A percentile compares a stretch with the other conserved stretches of the same genome.
These are phyloP conservation scores for Eremochloa ophiuroides DNA, from an alignment of 176 grass and related monocot species.

Conservation along the genomic window DNA sequence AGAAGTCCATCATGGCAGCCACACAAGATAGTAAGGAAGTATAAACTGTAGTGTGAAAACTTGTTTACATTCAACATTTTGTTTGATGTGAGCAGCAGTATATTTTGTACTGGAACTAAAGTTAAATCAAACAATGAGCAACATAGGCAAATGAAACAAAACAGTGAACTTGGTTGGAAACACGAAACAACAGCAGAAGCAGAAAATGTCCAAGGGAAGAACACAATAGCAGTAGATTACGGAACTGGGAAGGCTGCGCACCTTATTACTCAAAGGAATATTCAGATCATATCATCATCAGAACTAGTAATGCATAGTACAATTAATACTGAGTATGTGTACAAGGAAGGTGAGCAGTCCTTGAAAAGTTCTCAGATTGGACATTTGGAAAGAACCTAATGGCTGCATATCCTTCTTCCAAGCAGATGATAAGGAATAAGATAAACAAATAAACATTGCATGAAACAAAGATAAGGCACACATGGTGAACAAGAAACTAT, in stretches of 20 bases:
- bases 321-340: background rate
- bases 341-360: background rate
- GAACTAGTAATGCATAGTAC: background rate
- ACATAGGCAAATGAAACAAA: background rate
- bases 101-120: background rate
- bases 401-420: background rate
- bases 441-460: background rate
- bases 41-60: background rate
- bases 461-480: too few species aligned
- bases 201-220: background rate
- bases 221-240: background rate
- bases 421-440: background rate
- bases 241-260: slow-evolving; percentile 22
- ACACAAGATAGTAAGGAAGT: background rate
- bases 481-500: background rate
- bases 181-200: background rate
- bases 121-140: background rate
- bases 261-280: background rate
- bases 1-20: slow-evolving; percentile 50
- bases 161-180: background rate
- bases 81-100: background rate
- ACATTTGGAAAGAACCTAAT: background rate
- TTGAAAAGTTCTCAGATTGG: background rate
- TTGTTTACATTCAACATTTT: background rate
- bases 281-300: background rate